Conservation (phyloP, 306 rosid genomes). For the Rosa chinensis region DNA sequence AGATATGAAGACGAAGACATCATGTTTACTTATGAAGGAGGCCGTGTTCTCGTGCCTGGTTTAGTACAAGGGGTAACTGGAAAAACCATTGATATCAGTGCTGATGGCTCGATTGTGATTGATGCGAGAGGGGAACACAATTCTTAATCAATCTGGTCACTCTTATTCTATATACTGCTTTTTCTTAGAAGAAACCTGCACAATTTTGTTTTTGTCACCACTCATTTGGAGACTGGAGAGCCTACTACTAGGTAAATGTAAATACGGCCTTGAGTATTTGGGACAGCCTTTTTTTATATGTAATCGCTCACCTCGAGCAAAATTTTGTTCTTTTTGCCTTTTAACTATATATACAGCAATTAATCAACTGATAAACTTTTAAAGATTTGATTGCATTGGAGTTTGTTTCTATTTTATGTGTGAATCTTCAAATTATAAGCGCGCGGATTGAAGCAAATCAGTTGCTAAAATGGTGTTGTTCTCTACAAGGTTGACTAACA, state of each 20-base stretch:
- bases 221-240: neutral
- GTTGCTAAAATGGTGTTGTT: neutral
- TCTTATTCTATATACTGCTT: neutral
- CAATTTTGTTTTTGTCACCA: neutral
- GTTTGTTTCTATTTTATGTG: neutral
- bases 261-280: slow-evolving; percentile 2
- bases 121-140: neutral
- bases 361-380: neutral
- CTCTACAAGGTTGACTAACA: too few species aligned
- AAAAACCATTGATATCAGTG: neutral
- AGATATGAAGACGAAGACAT: slow-evolving; percentile 15
- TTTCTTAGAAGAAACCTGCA: neutral
- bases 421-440: neutral
- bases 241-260: neutral
- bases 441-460: neutral
- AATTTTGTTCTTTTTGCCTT: neutral
- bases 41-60: slow-evolving; percentile 58
- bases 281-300: neutral
- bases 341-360: neutral
- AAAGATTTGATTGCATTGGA: neutral
- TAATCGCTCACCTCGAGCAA: neutral
- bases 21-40: slow-evolving; percentile 37
- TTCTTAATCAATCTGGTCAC: neutral
- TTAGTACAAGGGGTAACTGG: slow-evolving; percentile 17
- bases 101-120: slow-evolving; percentile 22